These are phyloP conservation scores for Fagopyrum esculentum DNA, from an alignment of 148 eudicot species.

Conservation along the genomic window DNA sequence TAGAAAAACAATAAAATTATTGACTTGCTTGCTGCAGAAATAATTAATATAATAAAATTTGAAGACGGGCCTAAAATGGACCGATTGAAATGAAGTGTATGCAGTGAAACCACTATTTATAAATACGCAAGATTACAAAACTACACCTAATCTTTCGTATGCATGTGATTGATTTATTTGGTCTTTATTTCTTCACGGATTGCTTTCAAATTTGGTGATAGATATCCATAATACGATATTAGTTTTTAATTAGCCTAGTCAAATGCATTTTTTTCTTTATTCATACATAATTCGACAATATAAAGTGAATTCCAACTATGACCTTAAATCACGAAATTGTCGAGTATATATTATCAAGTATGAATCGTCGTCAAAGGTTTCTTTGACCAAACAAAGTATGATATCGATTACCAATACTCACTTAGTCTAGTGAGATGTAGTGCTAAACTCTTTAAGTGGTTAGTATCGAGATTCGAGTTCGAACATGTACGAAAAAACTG, in stretches of 20 bases:
- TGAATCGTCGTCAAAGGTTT: neutral
- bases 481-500: too few relatives aligned
- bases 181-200: conserved; percentile 4
- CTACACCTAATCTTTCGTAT: neutral
- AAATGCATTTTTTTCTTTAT: neutral
- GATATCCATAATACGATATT: neutral
- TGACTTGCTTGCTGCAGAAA: neutral
- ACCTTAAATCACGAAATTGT: neutral
- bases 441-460: too few relatives aligned
- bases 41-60: neutral
- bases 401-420: neutral
- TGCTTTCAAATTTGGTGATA: conserved; percentile 6
- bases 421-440: too few relatives aligned
- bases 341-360: neutral
- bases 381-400: neutral
- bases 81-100: conserved; percentile 3
- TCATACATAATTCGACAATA: neutral
- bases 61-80: neutral
- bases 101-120: neutral
- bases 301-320: neutral
- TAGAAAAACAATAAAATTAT: neutral
- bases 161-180: conserved; percentile 5
- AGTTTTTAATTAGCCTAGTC: neutral
- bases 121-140: conserved; percentile 1
- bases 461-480: too few relatives aligned